Percentiles rank a stretch among this genome's conserved stretches.
phyloP scores from a whole-genome alignment of 306 rosid genomes.

The Prunus padus region DNA sequence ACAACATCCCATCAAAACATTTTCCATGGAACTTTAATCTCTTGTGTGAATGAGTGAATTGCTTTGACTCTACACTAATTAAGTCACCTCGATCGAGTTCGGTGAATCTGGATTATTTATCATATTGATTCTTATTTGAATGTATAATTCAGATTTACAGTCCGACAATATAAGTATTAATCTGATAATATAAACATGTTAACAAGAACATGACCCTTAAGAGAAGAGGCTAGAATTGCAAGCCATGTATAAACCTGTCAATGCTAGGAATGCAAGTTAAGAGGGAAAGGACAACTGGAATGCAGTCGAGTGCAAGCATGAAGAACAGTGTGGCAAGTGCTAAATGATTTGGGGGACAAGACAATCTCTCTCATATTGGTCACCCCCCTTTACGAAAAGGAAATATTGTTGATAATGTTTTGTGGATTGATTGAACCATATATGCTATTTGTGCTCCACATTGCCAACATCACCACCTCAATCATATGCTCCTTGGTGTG shows the following conservation, averaged over 20 bases:
- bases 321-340: not conserved
- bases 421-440: not conserved
- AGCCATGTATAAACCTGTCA: not conserved
- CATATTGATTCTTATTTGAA: not conserved
- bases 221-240: not conserved
- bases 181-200: no score
- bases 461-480: not conserved
- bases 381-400: not conserved
- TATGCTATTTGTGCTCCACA: not conserved
- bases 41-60: not conserved
- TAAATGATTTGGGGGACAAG: constrained; percentile 7
- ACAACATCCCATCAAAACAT: not conserved
- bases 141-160: no score
- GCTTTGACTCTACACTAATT: not conserved
- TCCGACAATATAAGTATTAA: no score
- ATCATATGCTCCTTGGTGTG: not conserved
- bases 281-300: not conserved
- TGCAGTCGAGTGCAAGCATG: constrained; percentile 10
- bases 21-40: not conserved
- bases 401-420: not conserved
- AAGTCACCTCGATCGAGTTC: not conserved
- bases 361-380: not conserved
- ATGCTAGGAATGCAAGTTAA: not conserved
- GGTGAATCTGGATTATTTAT: not conserved
- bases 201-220: not conserved